These are phyloP conservation scores for Arachis hypogaea DNA, from an alignment of 306 rosid species.

Conservation along the genomic window DNA sequence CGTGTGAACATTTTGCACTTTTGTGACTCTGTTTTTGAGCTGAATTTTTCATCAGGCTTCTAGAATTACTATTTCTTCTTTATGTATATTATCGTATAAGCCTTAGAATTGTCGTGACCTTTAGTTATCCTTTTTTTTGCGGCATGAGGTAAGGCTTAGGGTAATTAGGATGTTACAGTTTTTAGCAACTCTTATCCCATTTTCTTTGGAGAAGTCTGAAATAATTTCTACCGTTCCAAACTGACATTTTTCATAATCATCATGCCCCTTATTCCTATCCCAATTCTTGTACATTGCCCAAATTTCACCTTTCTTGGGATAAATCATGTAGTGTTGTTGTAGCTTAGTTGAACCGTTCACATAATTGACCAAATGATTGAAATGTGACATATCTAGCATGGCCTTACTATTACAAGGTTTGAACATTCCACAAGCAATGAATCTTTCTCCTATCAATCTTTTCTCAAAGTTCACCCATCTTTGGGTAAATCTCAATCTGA, in stretches of 20 bases:
- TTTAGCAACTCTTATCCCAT: conserved; percentile 23
- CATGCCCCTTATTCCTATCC: conserved; percentile 8
- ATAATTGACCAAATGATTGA: conserved; percentile 31
- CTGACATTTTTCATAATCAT: conserved; percentile 21
- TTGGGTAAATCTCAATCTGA: conserved; percentile 9
- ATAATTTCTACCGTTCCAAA: conserved; percentile 22
- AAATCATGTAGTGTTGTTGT: conserved; percentile 7
- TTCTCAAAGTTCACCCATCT: conserved; percentile 5
- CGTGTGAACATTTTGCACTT: too few relatives aligned
- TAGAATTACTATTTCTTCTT: too few relatives aligned
- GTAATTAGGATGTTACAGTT: too few relatives aligned
- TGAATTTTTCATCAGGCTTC: too few relatives aligned
- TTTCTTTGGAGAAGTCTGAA: conserved; percentile 19
- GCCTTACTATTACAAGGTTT: background rate
- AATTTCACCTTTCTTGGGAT: conserved; percentile 35
- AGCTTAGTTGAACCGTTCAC: background rate
- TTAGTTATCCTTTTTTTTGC: too few relatives aligned
- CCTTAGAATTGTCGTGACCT: too few relatives aligned
- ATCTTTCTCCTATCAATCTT: conserved; percentile 7
- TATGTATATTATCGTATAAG: too few relatives aligned
- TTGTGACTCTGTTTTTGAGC: too few relatives aligned
- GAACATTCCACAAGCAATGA: conserved; percentile 29
- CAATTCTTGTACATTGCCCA: conserved; percentile 39
- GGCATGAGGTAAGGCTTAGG: too few relatives aligned
- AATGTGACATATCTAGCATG: background rate